Base-by-base conservation (phyloP, 106 monocot genomes). In the Alisma plantagoaquatica region DNA sequence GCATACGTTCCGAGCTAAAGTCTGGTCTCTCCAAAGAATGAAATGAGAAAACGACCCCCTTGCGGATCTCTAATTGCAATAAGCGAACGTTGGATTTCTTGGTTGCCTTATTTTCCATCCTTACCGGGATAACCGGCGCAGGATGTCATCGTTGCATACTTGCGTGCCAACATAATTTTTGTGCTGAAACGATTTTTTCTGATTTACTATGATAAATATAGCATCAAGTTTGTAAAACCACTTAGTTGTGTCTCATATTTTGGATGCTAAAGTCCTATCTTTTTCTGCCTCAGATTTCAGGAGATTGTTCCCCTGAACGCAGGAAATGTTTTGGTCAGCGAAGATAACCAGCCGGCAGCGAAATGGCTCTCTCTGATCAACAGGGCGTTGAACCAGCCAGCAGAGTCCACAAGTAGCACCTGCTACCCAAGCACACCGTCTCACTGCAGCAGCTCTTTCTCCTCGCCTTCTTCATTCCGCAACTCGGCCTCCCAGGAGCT, bases 251-350 rank as follows among this genome's bases (percentile, higher is more conserved):
- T 24, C 5, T 51, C 24, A 51, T n/a, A n/a, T n/a, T n/a, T n/a
- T n/a, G n/a, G n/a, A n/a, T n/a, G n/a, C n/a, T n/a, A n/a, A n/a
- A n/a, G n/a, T n/a, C n/a, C n/a, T n/a, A n/a, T 21, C 24, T 41
- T 48, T 5, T 33, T 20, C 3, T 32, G 10, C 21, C 12, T 24
- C 70, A 83, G 83, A 11, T 83, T 83, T 64, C 83, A 83, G 61
- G 83, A 83, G 52, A 75, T 83, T 35, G 83, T 83, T 51, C 83
- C 83, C 67, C 41, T 83, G 29, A 83, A 78, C 60, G 78, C 78
- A 16, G 83, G 83, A 57, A 83, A 75, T 41, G 74, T 83, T 14
- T 57, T 78, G 7, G 83, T 83, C n/a, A 54, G 71, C 33, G 83
- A 83, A 60, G 78, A 78, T 53, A 83, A 71, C 24, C 71, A 78